A percentile compares a stretch with the other conserved stretches of the same genome.
Evolutionary conservation across 1,284 basidiomycete genomes (phyloP).

Genomic region (Apiotrichum montevideense): DNA sequence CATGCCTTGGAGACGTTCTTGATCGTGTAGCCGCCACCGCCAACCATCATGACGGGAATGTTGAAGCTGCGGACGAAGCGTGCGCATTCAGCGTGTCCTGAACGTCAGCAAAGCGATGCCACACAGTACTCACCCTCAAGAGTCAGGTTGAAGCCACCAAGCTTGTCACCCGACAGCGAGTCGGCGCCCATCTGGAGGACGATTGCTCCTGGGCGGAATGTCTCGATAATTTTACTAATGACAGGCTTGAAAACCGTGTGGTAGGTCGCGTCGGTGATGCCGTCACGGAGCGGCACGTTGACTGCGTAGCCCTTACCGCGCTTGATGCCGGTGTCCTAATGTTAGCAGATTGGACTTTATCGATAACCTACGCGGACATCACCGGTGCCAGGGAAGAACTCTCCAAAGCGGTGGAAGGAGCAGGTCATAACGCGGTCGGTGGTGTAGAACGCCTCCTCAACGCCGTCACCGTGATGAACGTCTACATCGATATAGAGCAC

Average conservation of each 20-base stretch:
- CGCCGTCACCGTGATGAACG: constrained; percentile 96
- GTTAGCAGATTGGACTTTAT: background rate
- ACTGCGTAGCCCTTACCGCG: constrained; percentile 85
- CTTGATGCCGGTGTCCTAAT: constrained; percentile 71
- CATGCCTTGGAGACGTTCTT: constrained; percentile 93
- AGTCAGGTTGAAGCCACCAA: constrained; percentile 92
- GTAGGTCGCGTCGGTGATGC: constrained; percentile 72
- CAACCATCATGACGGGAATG: constrained; percentile 83
- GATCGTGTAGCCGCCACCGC: constrained; percentile 89
- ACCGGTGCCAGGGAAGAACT: constrained; percentile 94
- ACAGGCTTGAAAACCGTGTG: constrained; percentile 84
- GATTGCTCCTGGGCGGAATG: constrained; percentile 81
- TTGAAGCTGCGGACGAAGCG: constrained; percentile 77
- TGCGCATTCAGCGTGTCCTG: constrained; percentile 79
- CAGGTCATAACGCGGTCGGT: constrained; percentile 95
- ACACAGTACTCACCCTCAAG: constrained; percentile 62
- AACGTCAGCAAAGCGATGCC: background rate
- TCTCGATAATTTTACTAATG: constrained; percentile 79
- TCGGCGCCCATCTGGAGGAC: constrained; percentile 95
- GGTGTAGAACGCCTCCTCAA: constrained; percentile 97
- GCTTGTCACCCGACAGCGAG: constrained; percentile 88
- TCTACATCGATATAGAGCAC: constrained; percentile 98
- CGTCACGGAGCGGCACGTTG: constrained; percentile 91
- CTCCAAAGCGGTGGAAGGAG: constrained; percentile 93
- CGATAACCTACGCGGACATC: constrained; percentile 54